Base-by-base conservation (phyloP, 2,329 filamentous ascomycete genomes). In the Zymoseptoria crescenta region DNA sequence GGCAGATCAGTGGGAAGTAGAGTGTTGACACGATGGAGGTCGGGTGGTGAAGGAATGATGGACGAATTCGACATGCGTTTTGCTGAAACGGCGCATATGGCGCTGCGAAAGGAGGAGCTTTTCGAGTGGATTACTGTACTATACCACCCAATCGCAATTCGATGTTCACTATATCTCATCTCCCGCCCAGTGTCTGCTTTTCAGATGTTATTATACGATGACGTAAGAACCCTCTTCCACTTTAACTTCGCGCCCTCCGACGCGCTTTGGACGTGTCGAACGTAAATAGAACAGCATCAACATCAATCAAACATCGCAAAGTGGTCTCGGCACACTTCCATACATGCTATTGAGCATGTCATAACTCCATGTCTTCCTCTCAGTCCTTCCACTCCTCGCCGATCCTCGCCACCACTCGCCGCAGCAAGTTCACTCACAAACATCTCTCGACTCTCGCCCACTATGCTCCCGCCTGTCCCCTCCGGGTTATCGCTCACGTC, bases 401-500 rank as follows among this genome's bases (percentile, higher is more conserved):
- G 4, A 21, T 65, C 52, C 67, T 68, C 20, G 67, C 69, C 13
- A 62, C 60, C 13, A 59, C 59, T 5, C 59, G 59, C 41, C 78
- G 78, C 64, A 96, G 92, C 16, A 83, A 81, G 59, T 97, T 94
- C 75, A 96, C 91, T 2, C 91, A 89, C 72, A 89, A 88, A 61
- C 87, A 97, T 56, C 81, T 97, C 16, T 80, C 84, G 35, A 87
- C 92, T 64, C 83, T 97, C 59, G 83, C 86, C 6, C 81, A 85
- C 8, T 91, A 83, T 65, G 85, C 84, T 35, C 80, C 86, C 0
- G 84, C 85, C 8, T 91, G 85, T 55, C 93, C 93, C 1, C 80
- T 99, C 41, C 86, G 94, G 52, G 88, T 95, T 28, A 85, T 96
- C 66, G 90, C 91, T 6, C 92, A 96, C 73, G 85, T 97, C 63